Percentiles rank a stretch among this genome's conserved stretches.
Conservation (phyloP, 108 stramenopile species). For the Schizochytrium sp. region DNA sequence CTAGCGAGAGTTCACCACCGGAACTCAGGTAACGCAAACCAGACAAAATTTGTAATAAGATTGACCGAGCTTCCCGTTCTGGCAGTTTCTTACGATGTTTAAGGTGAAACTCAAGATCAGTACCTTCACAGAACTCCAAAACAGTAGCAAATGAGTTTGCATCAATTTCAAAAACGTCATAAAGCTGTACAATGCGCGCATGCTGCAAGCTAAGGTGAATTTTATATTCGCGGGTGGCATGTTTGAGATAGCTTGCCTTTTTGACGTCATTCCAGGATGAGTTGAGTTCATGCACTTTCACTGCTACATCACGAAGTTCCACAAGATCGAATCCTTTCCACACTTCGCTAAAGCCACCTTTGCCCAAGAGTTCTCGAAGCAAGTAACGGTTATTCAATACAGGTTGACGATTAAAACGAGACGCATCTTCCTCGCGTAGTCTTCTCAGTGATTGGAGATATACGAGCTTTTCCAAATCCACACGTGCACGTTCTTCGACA, state of each 20-base stretch:
- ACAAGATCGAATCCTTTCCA: constrained; percentile 93
- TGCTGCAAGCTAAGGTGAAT: constrained; percentile 95
- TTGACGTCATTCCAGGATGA: constrained; percentile 93
- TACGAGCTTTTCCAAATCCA: constrained; percentile 41
- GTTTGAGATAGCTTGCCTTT: constrained; percentile 95
- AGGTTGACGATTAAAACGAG: constrained; percentile 58
- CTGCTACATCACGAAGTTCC: constrained; percentile 88
- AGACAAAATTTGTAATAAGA: constrained; percentile 90
- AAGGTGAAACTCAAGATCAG: constrained; percentile 89
- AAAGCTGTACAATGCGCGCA: constrained; percentile 94
- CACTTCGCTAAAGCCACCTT: constrained; percentile 98
- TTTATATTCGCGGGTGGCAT: constrained; percentile 96
- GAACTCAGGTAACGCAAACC: constrained; percentile 92
- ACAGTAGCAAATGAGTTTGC: constrained; percentile 96
- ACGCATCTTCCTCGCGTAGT: constrained; percentile 23
- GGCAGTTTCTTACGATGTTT: constrained; percentile 84
- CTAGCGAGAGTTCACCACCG: background rate
- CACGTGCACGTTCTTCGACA: constrained; percentile 36
- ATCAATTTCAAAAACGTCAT: constrained; percentile 98
- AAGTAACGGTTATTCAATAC: constrained; percentile 88
- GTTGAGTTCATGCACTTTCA: constrained; percentile 97
- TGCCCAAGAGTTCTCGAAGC: constrained; percentile 87
- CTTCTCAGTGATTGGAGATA: background rate
- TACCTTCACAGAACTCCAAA: constrained; percentile 92
- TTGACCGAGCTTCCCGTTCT: constrained; percentile 90